phyloP scores from a whole-genome alignment of 148 eudicot genomes.

The Chenopodium berlandieri region DNA sequence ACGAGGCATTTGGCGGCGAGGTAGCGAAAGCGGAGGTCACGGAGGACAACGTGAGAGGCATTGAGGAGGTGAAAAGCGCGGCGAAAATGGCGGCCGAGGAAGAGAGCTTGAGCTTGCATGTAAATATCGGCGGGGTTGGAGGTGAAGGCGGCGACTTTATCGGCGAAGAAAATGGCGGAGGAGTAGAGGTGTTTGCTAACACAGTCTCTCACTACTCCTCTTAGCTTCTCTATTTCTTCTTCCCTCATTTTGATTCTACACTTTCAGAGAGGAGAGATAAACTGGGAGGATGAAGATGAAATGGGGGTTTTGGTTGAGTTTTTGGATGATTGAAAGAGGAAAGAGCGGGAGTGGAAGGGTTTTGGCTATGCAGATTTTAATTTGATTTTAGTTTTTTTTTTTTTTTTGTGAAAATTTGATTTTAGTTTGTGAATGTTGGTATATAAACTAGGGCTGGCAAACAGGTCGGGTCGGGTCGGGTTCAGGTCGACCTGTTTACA shows the following conservation, averaged over 20 bases:
- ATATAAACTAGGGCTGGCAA: no score
- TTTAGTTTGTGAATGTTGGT: no score
- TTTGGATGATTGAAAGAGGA: neutral
- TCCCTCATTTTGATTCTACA: conserved; percentile 40
- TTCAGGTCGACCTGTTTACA: no score
- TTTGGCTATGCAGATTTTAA: neutral
- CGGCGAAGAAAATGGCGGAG: conserved; percentile 92
- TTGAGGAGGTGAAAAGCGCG: conserved; percentile 94
- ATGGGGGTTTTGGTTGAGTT: neutral
- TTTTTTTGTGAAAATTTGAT: no score
- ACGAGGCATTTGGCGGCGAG: conserved; percentile 98
- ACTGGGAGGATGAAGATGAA: neutral
- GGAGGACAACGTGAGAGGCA: conserved; percentile 80
- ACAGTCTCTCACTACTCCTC: conserved; percentile 87
- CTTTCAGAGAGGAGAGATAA: neutral
- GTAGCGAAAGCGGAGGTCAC: conserved; percentile 93
- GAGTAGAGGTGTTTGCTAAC: conserved; percentile 95
- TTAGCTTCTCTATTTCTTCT: conserved; percentile 78
- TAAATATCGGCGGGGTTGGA: conserved; percentile 82
- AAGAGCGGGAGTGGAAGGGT: conserved; percentile 13
- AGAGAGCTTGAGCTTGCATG: conserved; percentile 94
- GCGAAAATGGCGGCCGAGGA: conserved; percentile 90
- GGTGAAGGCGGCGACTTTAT: conserved; percentile 85
- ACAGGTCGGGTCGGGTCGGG: no score
- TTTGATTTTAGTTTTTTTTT: no score